phyloP scores from a whole-genome alignment of 2,329 filamentous ascomycete genomes.

The Exserohilum rostratum region DNA sequence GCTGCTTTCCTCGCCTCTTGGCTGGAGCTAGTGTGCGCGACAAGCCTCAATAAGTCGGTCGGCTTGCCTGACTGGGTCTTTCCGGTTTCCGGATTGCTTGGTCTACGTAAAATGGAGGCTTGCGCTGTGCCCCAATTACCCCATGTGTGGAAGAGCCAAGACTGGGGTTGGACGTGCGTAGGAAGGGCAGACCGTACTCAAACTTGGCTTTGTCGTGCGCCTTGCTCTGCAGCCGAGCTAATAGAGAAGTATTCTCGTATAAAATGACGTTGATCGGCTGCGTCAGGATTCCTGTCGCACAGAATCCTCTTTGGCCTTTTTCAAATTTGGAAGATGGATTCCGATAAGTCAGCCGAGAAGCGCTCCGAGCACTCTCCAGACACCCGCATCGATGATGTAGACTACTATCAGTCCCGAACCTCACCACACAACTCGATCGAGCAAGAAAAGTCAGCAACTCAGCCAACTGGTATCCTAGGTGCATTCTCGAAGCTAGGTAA shows the following conservation, averaged over 20 bases:
- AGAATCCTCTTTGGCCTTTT: neutral
- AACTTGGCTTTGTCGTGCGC: neutral
- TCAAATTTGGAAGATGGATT: slow-evolving; percentile 7
- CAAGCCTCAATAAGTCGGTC: neutral
- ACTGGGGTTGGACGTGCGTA: slow-evolving; percentile 3
- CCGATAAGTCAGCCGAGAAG: slow-evolving; percentile 7
- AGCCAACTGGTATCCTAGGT: slow-evolving; percentile 4
- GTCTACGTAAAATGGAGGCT: neutral
- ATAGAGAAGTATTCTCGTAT: neutral
- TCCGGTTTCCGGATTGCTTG: neutral
- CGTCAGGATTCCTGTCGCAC: neutral
- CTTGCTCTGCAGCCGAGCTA: neutral
- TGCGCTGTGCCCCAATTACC: slow-evolving; percentile 3
- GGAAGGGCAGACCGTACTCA: neutral
- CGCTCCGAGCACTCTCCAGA: slow-evolving; percentile 12
- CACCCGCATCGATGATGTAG: slow-evolving; percentile 4
- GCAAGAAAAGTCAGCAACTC: slow-evolving; percentile 6
- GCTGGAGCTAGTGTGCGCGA: slow-evolving; percentile 5
- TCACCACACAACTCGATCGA: neutral
- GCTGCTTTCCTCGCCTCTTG: slow-evolving; percentile 8
- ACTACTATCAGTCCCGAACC: neutral
- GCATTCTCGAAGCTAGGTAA: slow-evolving; percentile 17
- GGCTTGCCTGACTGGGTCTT: slow-evolving; percentile 3
- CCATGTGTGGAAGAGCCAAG: slow-evolving; percentile 1
- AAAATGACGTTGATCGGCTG: neutral